phyloP scores from a whole-genome alignment of 2,329 filamentous ascomycete species.

The Ophiostoma sp. region DNA sequence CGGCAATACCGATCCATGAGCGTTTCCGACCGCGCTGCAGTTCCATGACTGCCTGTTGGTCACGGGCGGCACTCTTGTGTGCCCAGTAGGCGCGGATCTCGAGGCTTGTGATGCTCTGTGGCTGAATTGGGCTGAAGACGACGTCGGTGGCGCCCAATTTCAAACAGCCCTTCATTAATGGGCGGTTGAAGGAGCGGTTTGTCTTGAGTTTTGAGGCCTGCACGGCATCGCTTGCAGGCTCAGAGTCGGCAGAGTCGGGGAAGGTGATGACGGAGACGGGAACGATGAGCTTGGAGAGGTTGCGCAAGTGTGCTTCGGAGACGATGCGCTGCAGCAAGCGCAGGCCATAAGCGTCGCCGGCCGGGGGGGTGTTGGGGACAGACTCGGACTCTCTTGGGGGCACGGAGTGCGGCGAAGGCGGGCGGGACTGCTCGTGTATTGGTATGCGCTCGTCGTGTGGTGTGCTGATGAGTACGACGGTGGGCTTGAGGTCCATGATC shows the following conservation, averaged over 20 bases:
- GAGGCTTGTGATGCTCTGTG: conserved; percentile 67
- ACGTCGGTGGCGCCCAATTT: conserved; percentile 86
- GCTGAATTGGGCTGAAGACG: conserved; percentile 70
- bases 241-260: conserved; percentile 33
- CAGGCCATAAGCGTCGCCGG: conserved; percentile 52
- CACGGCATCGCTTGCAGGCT: background rate
- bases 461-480: conserved; percentile 53
- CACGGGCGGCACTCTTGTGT: conserved; percentile 67
- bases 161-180: conserved; percentile 63
- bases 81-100: conserved; percentile 79
- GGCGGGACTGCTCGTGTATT: conserved; percentile 35
- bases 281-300: conserved; percentile 52
- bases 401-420: conserved; percentile 43
- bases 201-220: background rate
- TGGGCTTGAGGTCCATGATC: conserved; percentile 50
- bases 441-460: conserved; percentile 46
- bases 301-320: conserved; percentile 53
- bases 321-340: conserved; percentile 52
- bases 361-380: conserved; percentile 32
- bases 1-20: conserved; percentile 85
- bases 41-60: conserved; percentile 66
- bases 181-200: conserved; percentile 36
- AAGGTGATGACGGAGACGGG: conserved; percentile 51
- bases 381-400: conserved; percentile 36
- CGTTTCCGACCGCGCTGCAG: conserved; percentile 72